Percentiles rank a stretch among this genome's conserved stretches.
Conservation (phyloP, 805 yeast genomes). For the Zygotorulaspora florentina region DNA sequence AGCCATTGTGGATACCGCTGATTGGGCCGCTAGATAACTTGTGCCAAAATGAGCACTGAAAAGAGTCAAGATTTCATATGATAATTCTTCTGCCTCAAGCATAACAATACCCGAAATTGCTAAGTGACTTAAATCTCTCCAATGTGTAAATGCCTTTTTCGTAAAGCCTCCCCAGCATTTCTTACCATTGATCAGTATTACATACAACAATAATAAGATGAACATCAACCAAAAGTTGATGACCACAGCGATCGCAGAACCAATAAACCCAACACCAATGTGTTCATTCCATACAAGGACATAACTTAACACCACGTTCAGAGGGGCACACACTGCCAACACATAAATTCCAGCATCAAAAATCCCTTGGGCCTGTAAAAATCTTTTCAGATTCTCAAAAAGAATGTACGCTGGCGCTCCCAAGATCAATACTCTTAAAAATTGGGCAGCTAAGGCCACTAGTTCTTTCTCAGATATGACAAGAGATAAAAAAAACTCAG, state of each 20-base stretch:
- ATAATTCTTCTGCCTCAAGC: constrained; percentile 73
- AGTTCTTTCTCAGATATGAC: constrained; percentile 53
- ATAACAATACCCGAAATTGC: constrained; percentile 74
- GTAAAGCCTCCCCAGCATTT: constrained; percentile 69
- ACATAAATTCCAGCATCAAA: constrained; percentile 81
- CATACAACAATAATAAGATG: constrained; percentile 50
- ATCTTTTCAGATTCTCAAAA: constrained; percentile 79
- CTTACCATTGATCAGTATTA: constrained; percentile 53
- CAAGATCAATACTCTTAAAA: constrained; percentile 51
- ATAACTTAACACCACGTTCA: constrained; percentile 64
- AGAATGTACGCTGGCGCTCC: constrained; percentile 78
- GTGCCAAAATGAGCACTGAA: constrained; percentile 70
- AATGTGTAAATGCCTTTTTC: constrained; percentile 46
- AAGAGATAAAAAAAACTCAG: constrained; percentile 41
- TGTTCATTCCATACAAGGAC: constrained; percentile 65
- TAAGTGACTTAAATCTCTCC: constrained; percentile 54
- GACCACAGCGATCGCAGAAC: constrained; percentile 76
- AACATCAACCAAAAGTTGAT: constrained; percentile 72
- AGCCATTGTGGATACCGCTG: constrained; percentile 63
- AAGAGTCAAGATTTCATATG: constrained; percentile 68
- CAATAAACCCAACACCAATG: constrained; percentile 70
- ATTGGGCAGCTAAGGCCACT: constrained; percentile 52
- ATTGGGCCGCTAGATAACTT: constrained; percentile 65
- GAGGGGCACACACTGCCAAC: constrained; percentile 60
- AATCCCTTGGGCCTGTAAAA: constrained; percentile 79